Base-by-base conservation (phyloP, 2,329 filamentous ascomycete genomes). In the Fusarium euwallaceae region DNA sequence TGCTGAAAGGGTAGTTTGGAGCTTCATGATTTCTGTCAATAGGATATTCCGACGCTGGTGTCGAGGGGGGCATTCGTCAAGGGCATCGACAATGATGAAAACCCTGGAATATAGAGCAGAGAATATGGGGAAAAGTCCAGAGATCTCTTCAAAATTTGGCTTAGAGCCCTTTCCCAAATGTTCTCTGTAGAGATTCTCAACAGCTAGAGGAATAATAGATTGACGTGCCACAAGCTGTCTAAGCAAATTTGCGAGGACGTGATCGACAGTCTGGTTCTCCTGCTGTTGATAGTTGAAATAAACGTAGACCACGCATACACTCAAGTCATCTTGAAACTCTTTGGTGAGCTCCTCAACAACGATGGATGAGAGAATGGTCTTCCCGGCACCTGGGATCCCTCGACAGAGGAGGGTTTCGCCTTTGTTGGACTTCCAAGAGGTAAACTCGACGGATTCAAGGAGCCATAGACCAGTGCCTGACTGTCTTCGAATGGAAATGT, bases 331-430 rank as follows among this genome's bases (percentile, higher is more conserved):
- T 4, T 14, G n/a, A 36, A 81, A 81, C 5, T 41, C 53, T 1
- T 37, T 65, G 0, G 11, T 12, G 3, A 79, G 41, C 2, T 79
- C 41, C 0, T 78, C 67, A 2, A 76, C 34, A 0, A 78, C 66
- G 1, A 77, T 58, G 0, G 77, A 75, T 1, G 69, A 41, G 14
- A 78, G 43, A 1, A 78, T 67, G 0, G 74, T 78, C 51, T 89
- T 89, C 1, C 87, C 86, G 2, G 69, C 67, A 1, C 71, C 70
- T 2, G 72, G 70, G 2, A 73, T 71, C 0, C 84, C 84, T 4
- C 76, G 80, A 68, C 83, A 87, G 69, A 84, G 84, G 2, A 87
- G 64, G 0, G 77, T 83, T 20, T 78, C 0, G 84, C 82, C 5
- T 0, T 9, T 56, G 17, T 85, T 87, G 14, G 78, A 32, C 48